phyloP scores from a whole-genome alignment of 495 filamentous ascomycete genomes.

The Melanomma pulvis-pyrius region DNA sequence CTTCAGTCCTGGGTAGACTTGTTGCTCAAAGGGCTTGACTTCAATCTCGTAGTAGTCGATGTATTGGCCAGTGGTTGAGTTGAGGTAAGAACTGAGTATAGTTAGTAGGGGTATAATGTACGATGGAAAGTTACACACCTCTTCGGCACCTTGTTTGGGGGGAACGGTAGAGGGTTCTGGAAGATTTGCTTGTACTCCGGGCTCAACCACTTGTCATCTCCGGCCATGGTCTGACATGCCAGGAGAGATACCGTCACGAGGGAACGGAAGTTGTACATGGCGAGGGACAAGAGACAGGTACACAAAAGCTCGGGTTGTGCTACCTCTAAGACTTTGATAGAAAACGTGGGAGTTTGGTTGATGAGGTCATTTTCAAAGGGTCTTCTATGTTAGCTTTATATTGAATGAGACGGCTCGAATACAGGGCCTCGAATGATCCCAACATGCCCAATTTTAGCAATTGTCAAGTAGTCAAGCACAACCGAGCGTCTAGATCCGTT shows the following conservation, averaged over 20 bases:
- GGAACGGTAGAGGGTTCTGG: conserved; percentile 53
- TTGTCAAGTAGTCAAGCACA: background rate
- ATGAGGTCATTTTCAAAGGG: background rate
- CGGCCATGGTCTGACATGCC: conserved; percentile 21
- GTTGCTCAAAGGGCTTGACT: conserved; percentile 51
- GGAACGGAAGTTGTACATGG: conserved; percentile 19
- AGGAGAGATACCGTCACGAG: conserved; percentile 11
- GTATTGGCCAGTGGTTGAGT: conserved; percentile 36
- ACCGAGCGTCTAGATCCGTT: background rate
- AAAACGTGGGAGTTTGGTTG: conserved; percentile 1
- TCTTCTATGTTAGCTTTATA: background rate
- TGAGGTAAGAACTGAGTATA: conserved; percentile 30
- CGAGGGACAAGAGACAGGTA: background rate
- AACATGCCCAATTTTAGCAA: background rate
- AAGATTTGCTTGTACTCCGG: conserved; percentile 52
- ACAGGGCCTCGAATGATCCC: background rate
- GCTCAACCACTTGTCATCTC: conserved; percentile 36
- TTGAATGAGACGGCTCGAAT: background rate
- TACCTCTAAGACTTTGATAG: background rate
- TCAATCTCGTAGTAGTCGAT: conserved; percentile 55
- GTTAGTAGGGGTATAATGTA: conserved; percentile 5
- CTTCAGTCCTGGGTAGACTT: conserved; percentile 53
- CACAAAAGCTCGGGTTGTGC: background rate
- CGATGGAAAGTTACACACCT: background rate
- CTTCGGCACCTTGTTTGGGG: conserved; percentile 49